Conservation (phyloP, 176 grass and related monocot species). For the Ampelocalamus luodianensis region DNA sequence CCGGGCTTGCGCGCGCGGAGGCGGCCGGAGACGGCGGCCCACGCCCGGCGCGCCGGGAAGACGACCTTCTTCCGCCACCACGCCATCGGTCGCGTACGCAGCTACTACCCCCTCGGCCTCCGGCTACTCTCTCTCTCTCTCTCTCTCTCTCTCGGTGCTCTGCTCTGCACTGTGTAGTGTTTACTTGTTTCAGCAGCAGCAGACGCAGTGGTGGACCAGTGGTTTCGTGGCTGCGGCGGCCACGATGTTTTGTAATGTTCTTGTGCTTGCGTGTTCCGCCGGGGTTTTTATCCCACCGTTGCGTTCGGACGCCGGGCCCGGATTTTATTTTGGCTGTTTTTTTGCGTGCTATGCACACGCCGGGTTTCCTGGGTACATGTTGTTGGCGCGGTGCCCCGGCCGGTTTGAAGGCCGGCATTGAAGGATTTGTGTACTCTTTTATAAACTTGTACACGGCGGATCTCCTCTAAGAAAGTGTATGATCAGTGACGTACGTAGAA, state of each 20-base stretch:
- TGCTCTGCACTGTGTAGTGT: not conserved
- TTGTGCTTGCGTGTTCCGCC: not conserved
- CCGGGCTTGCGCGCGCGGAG: constrained; percentile 52
- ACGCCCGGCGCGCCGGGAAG: constrained; percentile 65
- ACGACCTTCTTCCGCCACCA: constrained; percentile 77
- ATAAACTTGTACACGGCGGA: too few relatives aligned
- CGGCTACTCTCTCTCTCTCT: not conserved
- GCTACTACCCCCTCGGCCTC: too few relatives aligned
- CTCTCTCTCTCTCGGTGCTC: too few relatives aligned
- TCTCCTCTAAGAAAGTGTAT: too few relatives aligned
- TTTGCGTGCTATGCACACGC: not conserved
- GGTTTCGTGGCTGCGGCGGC: not conserved
- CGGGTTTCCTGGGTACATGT: constrained; percentile 14
- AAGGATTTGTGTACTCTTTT: too few relatives aligned
- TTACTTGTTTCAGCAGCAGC: not conserved
- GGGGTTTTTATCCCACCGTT: not conserved
- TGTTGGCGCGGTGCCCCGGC: not conserved
- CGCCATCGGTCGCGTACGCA: constrained; percentile 26
- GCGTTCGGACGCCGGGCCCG: not conserved
- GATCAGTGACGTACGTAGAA: too few relatives aligned
- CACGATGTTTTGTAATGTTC: not conserved
- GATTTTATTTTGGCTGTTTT: too few relatives aligned
- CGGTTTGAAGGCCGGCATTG: too few relatives aligned
- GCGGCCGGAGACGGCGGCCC: constrained; percentile 57
- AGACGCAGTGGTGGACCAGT: not conserved